phyloP scores from a whole-genome alignment of 2,329 filamentous ascomycete genomes.

The Fusarium pseudocircinatum region DNA sequence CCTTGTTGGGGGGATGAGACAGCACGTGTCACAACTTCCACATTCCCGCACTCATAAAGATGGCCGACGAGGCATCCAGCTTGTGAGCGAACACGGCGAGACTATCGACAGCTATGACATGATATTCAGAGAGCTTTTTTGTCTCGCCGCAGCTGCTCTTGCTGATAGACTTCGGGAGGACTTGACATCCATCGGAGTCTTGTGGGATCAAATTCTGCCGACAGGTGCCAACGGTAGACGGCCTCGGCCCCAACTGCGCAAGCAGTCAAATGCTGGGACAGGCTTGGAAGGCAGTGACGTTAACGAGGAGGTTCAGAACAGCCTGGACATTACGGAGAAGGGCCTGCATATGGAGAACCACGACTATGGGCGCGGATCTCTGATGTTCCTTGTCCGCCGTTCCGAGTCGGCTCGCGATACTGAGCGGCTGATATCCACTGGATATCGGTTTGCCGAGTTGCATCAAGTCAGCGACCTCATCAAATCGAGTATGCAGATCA shows the following conservation, averaged over 20 bases:
- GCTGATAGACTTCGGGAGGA: slow-evolving; percentile 72
- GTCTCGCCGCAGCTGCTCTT: slow-evolving; percentile 78
- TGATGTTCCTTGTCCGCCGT: slow-evolving; percentile 80
- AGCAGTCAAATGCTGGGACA: slow-evolving; percentile 21
- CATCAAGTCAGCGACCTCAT: slow-evolving; percentile 75
- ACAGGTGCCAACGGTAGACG: slow-evolving; percentile 61
- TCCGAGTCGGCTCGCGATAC: slow-evolving; percentile 67
- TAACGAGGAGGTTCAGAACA: slow-evolving; percentile 34
- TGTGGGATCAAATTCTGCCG: slow-evolving; percentile 80
- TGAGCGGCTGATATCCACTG: slow-evolving; percentile 72
- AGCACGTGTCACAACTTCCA: slow-evolving; percentile 68
- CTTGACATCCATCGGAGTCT: slow-evolving; percentile 70
- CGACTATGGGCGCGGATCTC: slow-evolving; percentile 74
- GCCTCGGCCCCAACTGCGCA: slow-evolving; percentile 25
- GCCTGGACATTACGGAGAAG: slow-evolving; percentile 54
- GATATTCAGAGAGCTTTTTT: slow-evolving; percentile 85
- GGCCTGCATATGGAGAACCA: slow-evolving; percentile 44
- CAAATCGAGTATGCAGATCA: slow-evolving; percentile 78
- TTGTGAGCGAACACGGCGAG: slow-evolving; percentile 63
- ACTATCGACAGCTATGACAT: slow-evolving; percentile 76
- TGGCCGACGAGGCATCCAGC: slow-evolving; percentile 49
- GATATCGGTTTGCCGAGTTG: slow-evolving; percentile 80
- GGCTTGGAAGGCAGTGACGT: slow-evolving; percentile 13
- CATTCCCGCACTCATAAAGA: slow-evolving; percentile 36
- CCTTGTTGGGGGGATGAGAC: slow-evolving; percentile 76